Evolutionary conservation across 129 eudicot genomes (phyloP), one percentile per base, ranked within the genome.

Genomic region (Escallonia herrerae): DNA sequence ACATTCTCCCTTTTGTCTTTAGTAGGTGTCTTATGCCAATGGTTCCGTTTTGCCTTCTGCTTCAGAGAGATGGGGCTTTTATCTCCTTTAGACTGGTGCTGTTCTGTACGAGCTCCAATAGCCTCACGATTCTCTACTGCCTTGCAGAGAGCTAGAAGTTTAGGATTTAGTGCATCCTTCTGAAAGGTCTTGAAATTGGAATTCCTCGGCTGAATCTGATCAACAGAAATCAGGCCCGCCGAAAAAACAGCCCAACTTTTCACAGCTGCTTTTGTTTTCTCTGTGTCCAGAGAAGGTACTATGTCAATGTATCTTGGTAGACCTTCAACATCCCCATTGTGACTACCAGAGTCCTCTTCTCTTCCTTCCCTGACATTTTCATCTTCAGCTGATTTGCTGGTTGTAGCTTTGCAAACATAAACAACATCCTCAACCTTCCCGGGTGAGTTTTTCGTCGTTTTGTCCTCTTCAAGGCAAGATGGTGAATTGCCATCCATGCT

Each of bases 31-130:
- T 70, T 67, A 60, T 72, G 63, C 46, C 72, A 80, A 64, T 44
- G 46, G 53, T 67, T 73, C 47, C 66, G 60, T 48, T 76, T 81
- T 54, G 55, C 15, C 62, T 66, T 77, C 74, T 83, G 82, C 89
- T 79, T 81, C 56, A 57, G 15, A 13, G 58, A 65, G 40, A 14
- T 54, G 8, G 73, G 47, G 49, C 64, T 81, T 74, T 69, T 72
- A 66, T 75, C 84, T 73, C 77, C 78, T 50, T 51, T 78, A 66
- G 33, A 42, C 40, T 68, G 64, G 61, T 74, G 74, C 44, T 64
- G 84, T 45, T 82, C 64, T 6, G 50, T 64, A 63, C 4, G 68
- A 60, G 62, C 58, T 71, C 48, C 62, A 66, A 12, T 57, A 60
- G 61, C 45, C 39, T 79, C 76, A 62, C 50, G 64, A 63, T 61